Conservation (phyloP, 352 stramenopile species). For the Phytopythium delawarense region DNA sequence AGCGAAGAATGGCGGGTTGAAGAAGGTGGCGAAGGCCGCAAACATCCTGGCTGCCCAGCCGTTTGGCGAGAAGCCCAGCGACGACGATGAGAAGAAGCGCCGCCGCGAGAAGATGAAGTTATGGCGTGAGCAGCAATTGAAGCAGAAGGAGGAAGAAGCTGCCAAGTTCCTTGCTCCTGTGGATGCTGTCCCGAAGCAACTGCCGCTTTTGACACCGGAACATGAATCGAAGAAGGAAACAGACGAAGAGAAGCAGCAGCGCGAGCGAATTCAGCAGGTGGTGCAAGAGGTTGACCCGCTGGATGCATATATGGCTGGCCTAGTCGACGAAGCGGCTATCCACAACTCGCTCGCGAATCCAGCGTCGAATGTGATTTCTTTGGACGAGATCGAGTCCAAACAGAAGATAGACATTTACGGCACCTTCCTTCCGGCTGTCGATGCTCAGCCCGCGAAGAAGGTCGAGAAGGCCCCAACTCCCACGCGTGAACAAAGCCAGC, state of each 20-base stretch:
- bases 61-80: background rate
- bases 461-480: background rate
- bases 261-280: constrained; percentile 63
- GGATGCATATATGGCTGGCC: constrained; percentile 84
- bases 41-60: background rate
- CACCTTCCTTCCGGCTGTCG: constrained; percentile 64
- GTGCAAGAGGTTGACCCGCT: constrained; percentile 80
- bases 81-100: constrained; percentile 38
- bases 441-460: constrained; percentile 12
- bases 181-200: constrained; percentile 59
- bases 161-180: constrained; percentile 67
- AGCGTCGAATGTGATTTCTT: constrained; percentile 77
- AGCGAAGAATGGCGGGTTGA: constrained; percentile 11
- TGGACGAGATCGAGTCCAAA: constrained; percentile 75
- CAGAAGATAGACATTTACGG: constrained; percentile 84
- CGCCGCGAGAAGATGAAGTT: constrained; percentile 47
- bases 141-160: constrained; percentile 57
- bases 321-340: constrained; percentile 74
- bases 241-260: constrained; percentile 42
- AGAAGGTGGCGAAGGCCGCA: constrained; percentile 15
- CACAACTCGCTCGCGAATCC: constrained; percentile 67
- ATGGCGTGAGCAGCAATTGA: constrained; percentile 54
- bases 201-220: constrained; percentile 60
- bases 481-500: constrained; percentile 3
- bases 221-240: constrained; percentile 64